Evolutionary conservation across 2,329 filamentous ascomycete species (phyloP), one percentile per base, ranked within the genome.

Genomic region (Ophiostoma populinum): DNA sequence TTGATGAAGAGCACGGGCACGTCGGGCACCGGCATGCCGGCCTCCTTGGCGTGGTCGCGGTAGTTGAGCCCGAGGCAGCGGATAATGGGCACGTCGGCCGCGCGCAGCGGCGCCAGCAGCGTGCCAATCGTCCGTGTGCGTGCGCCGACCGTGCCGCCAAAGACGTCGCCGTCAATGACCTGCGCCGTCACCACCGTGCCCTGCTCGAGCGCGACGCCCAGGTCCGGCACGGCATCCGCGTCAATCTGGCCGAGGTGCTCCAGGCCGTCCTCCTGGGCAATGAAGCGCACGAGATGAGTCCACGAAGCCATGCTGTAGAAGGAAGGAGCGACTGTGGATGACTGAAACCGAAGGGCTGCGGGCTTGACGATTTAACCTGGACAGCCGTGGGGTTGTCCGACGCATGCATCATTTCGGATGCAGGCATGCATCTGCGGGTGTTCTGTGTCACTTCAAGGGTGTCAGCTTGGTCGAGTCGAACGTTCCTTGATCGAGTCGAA

Each of bases 1-100:
- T 59, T 59, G 45, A 54, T 47, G 43, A 59, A 58, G 4, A 59
- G 42, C 3, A 55, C 49, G 0, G 54, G 55, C 4, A 45, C 42
- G 19, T 49, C 44, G 1, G 56, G 55, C 16, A 57, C 45, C 2
- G 51, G 42, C 47, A 57, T 49, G 30, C 50, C 51, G 33, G 52
- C 52, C 45, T 60, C 56, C 12, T 43, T 39, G 5, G 55, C 56
- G 36, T 59, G 57, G 43, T 59, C 50, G 24, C 46, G 47, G 44
- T 61, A 61, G 47, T 63, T 64, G 34, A 63, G 52, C 6, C 60
- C 59, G 31, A 63, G 47, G 43, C 59, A 63, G 24, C 59, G 55
- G 32, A 62, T 58, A 15, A 55, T 52, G 22, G 53, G 52, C 6
- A 57, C 49, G 21, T 61, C 52, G 10, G 48, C 39, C 15, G 39